A percentile compares a stretch with the other conserved stretches of the same genome.
phyloP scores from a whole-genome alignment of 495 filamentous ascomycete species.

The Apodospora peruviana region DNA sequence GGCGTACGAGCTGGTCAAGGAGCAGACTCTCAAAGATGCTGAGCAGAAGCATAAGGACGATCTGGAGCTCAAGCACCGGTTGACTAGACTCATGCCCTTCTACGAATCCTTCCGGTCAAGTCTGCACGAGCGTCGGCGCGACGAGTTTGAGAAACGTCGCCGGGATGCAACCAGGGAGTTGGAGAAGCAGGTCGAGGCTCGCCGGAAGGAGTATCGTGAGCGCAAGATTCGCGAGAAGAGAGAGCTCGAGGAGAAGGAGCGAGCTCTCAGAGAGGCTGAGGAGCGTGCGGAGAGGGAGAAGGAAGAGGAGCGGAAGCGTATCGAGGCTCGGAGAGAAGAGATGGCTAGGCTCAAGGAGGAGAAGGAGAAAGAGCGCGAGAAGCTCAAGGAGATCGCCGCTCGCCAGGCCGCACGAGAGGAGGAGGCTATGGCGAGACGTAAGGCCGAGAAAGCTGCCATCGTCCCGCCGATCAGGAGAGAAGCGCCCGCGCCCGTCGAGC shows the following conservation, averaged over 20 bases:
- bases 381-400: constrained; percentile 41
- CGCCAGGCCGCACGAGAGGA: constrained; percentile 48
- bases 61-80: constrained; percentile 85
- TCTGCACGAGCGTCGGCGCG: constrained; percentile 77
- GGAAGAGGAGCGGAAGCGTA: constrained; percentile 68
- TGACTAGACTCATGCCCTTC: constrained; percentile 68
- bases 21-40: constrained; percentile 69
- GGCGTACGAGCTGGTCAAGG: constrained; percentile 72
- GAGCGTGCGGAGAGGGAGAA: constrained; percentile 74
- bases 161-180: constrained; percentile 84
- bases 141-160: constrained; percentile 91
- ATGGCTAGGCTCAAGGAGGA: constrained; percentile 71
- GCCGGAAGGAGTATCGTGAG: constrained; percentile 78
- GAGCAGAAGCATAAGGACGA: constrained; percentile 83
- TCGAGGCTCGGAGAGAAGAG: constrained; percentile 58
- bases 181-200: constrained; percentile 79
- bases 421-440: constrained; percentile 47
- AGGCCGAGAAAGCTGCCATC: constrained; percentile 39
- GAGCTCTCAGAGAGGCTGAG: constrained; percentile 70
- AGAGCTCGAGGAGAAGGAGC: constrained; percentile 78
- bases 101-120: constrained; percentile 80
- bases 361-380: constrained; percentile 77
- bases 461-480: constrained; percentile 27
- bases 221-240: constrained; percentile 66
- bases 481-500: constrained; percentile 26